Percentiles rank a stretch among this genome's conserved stretches.
These are phyloP conservation scores for Sarcocystis neurona DNA, from an alignment of 169 alveolate genomes.

Conservation along the genomic window DNA sequence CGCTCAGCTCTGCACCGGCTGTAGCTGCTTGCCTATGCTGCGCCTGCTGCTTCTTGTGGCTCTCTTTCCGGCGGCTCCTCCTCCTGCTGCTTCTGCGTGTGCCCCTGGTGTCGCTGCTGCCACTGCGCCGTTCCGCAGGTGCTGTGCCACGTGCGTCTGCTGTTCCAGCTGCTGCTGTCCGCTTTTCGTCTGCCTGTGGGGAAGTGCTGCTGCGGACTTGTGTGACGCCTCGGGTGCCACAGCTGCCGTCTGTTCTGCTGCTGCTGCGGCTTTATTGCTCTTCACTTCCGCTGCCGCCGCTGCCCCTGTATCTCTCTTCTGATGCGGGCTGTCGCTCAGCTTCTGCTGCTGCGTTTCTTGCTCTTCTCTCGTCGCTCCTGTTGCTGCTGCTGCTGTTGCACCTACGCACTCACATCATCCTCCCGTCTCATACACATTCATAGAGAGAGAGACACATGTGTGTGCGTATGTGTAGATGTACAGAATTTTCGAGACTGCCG, in stretches of 20 bases:
- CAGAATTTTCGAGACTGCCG: no score
- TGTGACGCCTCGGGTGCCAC: no score
- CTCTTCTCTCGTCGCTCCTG: not conserved
- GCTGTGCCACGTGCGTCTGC: not conserved
- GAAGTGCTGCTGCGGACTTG: not conserved
- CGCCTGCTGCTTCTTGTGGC: not conserved
- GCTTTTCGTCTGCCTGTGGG: not conserved
- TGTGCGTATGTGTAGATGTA: no score
- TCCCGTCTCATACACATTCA: no score
- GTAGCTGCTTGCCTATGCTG: not conserved
- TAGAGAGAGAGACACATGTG: no score
- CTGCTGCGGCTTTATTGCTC: not conserved
- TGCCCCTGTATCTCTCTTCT: not conserved
- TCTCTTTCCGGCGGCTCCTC: not conserved
- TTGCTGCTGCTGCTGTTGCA: not conserved
- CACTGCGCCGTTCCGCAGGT: not conserved
- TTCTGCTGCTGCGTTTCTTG: not conserved
- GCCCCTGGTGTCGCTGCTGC: not conserved
- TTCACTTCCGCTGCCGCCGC: not conserved
- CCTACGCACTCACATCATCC: not conserved
- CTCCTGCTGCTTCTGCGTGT: not conserved
- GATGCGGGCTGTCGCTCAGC: not conserved
- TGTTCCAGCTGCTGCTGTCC: not conserved
- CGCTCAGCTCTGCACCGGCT: not conserved
- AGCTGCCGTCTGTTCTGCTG: not conserved